Evolutionary conservation across 1,284 basidiomycete genomes (phyloP).

Genomic region (Cutaneotrichosporon cyanovorans): DNA sequence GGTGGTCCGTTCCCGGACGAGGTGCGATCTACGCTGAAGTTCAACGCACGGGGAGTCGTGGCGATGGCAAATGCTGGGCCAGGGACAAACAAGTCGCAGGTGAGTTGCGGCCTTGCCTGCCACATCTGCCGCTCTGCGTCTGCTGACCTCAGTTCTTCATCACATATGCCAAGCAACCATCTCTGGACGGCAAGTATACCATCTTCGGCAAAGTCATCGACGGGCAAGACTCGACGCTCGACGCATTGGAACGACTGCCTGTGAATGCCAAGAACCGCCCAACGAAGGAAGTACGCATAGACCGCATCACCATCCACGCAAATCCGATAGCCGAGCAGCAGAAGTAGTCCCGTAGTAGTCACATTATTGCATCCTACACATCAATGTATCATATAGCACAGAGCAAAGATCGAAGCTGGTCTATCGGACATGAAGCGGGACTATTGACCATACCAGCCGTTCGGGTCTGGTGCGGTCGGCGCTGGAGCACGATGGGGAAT

Average conservation of each 20-base stretch:
- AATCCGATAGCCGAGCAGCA: slow-evolving; percentile 60
- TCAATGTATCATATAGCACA: slow-evolving; percentile 4
- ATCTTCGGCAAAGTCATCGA: slow-evolving; percentile 95
- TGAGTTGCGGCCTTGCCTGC: slow-evolving; percentile 11
- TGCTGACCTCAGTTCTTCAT: slow-evolving; percentile 65
- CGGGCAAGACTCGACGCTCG: slow-evolving; percentile 78
- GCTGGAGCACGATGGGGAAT: slow-evolving; percentile 43
- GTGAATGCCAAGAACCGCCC: slow-evolving; percentile 88
- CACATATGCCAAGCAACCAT: slow-evolving; percentile 82
- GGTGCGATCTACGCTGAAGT: slow-evolving; percentile 86
- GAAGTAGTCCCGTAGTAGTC: too few relatives aligned
- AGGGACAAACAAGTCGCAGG: slow-evolving; percentile 78
- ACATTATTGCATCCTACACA: slow-evolving; percentile 3
- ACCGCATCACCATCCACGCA: slow-evolving; percentile 81
- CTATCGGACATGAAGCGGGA: neutral
- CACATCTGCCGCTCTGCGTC: neutral
- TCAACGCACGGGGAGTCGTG: slow-evolving; percentile 86
- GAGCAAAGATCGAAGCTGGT: too few relatives aligned
- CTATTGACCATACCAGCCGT: slow-evolving; percentile 7
- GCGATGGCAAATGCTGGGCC: slow-evolving; percentile 95
- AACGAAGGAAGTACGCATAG: slow-evolving; percentile 69
- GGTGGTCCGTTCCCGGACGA: slow-evolving; percentile 83
- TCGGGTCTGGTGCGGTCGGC: neutral
- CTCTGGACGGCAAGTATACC: slow-evolving; percentile 88
- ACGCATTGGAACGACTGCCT: slow-evolving; percentile 79